These are phyloP conservation scores for Rhododendron molle DNA, from an alignment of 148 eudicot genomes.

Conservation along the genomic window DNA sequence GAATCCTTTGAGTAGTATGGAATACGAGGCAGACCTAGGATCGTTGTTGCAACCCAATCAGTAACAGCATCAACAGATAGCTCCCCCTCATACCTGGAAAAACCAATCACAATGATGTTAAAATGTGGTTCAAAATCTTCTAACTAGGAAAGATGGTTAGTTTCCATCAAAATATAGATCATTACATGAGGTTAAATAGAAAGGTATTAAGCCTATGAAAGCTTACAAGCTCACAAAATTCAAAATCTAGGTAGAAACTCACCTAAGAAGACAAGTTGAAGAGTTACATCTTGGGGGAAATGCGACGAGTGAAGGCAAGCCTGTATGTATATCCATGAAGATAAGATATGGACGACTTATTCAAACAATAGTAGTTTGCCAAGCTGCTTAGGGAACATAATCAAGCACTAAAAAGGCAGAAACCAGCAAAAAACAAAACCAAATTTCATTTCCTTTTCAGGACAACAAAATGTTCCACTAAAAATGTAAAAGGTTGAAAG, in stretches of 20 bases:
- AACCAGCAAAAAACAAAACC: neutral
- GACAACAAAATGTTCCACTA: no score
- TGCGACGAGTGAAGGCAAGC: neutral
- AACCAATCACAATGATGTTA: neutral
- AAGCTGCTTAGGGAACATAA: neutral
- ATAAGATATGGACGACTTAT: neutral
- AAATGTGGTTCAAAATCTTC: neutral
- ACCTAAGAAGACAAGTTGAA: slow-evolving; percentile 3
- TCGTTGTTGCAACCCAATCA: slow-evolving; percentile 43
- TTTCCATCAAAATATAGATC: neutral
- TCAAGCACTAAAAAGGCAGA: neutral
- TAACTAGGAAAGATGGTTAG: neutral
- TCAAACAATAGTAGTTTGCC: neutral
- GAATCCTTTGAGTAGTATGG: neutral
- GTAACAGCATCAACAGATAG: slow-evolving; percentile 89
- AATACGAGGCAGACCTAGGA: slow-evolving; percentile 6
- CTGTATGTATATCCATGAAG: neutral
- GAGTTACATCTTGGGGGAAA: slow-evolving; percentile 5
- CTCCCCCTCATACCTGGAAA: slow-evolving; percentile 71
- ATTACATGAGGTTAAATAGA: neutral
- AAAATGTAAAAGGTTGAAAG: no score
- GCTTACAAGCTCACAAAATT: neutral
- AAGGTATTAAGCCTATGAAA: neutral
- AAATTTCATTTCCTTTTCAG: no score
- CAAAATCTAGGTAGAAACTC: neutral